Percentiles rank a stretch among this genome's conserved stretches.
These are phyloP conservation scores for Puccinellia tenuiflora DNA, from an alignment of 176 grass and related monocot genomes.

Conservation along the genomic window DNA sequence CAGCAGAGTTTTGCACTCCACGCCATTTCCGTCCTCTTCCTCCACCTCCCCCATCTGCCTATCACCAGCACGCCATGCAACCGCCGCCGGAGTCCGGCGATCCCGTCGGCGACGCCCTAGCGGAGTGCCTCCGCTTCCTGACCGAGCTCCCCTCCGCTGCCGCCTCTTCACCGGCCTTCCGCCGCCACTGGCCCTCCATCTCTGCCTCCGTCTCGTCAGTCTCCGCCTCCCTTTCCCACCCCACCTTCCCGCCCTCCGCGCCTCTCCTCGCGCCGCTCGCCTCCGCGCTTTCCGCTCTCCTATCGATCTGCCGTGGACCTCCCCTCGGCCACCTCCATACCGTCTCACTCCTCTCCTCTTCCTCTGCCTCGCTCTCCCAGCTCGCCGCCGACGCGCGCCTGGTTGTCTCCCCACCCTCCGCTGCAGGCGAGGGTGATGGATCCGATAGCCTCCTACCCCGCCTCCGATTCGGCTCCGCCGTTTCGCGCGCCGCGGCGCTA, in stretches of 20 bases:
- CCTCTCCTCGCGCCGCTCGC: conserved; percentile 44
- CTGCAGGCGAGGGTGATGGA: neutral
- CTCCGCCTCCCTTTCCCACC: conserved; percentile 34
- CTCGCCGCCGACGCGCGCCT: conserved; percentile 48
- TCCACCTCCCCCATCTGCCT: neutral
- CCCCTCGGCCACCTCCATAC: conserved; percentile 56
- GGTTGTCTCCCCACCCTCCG: neutral
- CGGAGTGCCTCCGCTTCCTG: conserved; percentile 42
- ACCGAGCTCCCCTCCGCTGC: conserved; percentile 32
- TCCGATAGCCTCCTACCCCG: conserved; percentile 26
- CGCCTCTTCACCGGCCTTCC: conserved; percentile 25
- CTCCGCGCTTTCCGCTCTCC: conserved; percentile 32
- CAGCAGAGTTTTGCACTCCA: conserved; percentile 6
- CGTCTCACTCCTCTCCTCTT: conserved; percentile 52
- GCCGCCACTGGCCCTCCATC: conserved; percentile 51
- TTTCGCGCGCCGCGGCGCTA: conserved; percentile 42
- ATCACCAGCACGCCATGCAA: neutral
- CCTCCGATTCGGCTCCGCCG: conserved; percentile 31
- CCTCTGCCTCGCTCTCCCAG: conserved; percentile 28
- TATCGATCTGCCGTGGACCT: conserved; percentile 15
- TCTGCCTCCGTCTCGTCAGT: conserved; percentile 33
- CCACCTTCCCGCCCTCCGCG: conserved; percentile 25
- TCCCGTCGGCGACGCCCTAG: neutral
- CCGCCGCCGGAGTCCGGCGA: conserved; percentile 9
- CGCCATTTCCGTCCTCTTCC: neutral